Conservation (phyloP, 352 stramenopile species). For the Pythium utonaiense region DNA sequence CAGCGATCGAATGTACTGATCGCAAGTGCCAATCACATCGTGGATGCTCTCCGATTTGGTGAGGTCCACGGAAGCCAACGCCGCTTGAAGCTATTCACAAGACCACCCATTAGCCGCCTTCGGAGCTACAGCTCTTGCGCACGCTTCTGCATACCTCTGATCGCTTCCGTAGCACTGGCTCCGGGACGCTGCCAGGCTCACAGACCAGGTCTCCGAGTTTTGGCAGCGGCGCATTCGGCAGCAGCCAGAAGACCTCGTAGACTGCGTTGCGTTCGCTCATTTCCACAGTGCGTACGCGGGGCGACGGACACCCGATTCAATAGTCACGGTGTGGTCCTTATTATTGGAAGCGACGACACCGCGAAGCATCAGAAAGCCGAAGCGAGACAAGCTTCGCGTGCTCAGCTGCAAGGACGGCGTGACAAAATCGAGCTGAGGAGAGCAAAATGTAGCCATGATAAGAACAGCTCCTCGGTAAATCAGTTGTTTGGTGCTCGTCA, state of each 20-base stretch:
- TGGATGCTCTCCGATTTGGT: conserved; percentile 1
- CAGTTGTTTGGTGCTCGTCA: neutral
- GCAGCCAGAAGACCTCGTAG: conserved; percentile 39
- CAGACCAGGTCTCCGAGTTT: conserved; percentile 4
- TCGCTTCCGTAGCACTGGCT: conserved; percentile 13
- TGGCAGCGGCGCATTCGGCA: conserved; percentile 26
- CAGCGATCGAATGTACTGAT: conserved; percentile 18
- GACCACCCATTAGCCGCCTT: too few species aligned
- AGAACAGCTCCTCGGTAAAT: neutral
- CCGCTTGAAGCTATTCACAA: neutral
- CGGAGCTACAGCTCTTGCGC: too few species aligned
- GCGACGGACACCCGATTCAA: too few species aligned
- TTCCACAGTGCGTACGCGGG: neutral
- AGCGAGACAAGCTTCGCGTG: neutral
- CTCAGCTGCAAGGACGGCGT: neutral
- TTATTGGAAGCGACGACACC: neutral
- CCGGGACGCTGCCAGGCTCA: conserved; percentile 6
- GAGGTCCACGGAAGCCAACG: conserved; percentile 11
- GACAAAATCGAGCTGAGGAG: neutral
- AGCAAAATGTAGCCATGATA: conserved; percentile 20
- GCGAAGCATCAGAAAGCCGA: neutral
- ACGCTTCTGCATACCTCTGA: neutral
- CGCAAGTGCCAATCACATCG: conserved; percentile 12
- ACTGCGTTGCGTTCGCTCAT: conserved; percentile 22
- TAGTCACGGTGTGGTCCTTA: neutral